Percentiles rank a stretch among this genome's conserved stretches.
Evolutionary conservation across 208 protist species (phyloP).

Genomic region (Angomonas deanei): DNA sequence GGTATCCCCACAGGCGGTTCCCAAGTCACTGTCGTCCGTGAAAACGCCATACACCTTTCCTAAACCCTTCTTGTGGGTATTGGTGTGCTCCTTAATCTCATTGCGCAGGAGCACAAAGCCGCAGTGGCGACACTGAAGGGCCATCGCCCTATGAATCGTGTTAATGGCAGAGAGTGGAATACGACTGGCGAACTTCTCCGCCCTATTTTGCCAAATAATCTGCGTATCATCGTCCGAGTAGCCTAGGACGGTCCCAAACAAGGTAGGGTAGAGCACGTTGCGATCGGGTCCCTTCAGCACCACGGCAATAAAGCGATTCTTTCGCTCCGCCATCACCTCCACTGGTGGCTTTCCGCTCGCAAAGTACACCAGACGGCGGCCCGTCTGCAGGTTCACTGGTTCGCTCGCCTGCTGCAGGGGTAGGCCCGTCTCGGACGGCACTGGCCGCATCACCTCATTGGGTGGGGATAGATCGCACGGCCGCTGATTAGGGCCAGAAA

Average conservation of each 20-base stretch:
- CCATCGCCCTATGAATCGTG: constrained; percentile 31
- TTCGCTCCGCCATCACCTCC: constrained; percentile 31
- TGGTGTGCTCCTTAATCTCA: constrained; percentile 55
- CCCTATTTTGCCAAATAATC: constrained; percentile 73
- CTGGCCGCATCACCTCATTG: constrained; percentile 12
- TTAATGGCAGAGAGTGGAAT: constrained; percentile 38
- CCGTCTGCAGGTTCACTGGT: constrained; percentile 36
- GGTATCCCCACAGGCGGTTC: constrained; percentile 66
- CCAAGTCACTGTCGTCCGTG: constrained; percentile 31
- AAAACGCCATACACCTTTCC: constrained; percentile 45
- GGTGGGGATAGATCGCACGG: constrained; percentile 24
- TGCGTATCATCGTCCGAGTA: constrained; percentile 66
- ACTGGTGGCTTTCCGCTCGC: constrained; percentile 26
- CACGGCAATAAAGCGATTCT: constrained; percentile 36
- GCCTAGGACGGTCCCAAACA: constrained; percentile 62
- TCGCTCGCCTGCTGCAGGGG: constrained; percentile 35
- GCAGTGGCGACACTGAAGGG: constrained; percentile 61
- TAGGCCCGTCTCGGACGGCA: constrained; percentile 24
- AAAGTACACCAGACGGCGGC: constrained; percentile 58
- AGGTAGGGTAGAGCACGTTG: constrained; percentile 12
- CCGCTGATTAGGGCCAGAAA: constrained; percentile 11
- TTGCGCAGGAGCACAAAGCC: constrained; percentile 39
- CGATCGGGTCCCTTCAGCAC: constrained; percentile 25
- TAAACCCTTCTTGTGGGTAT: constrained; percentile 46
- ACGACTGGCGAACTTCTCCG: constrained; percentile 50